These are phyloP conservation scores for Gonium pectorale DNA, from an alignment of 139 green algal species.

Conservation along the genomic window DNA sequence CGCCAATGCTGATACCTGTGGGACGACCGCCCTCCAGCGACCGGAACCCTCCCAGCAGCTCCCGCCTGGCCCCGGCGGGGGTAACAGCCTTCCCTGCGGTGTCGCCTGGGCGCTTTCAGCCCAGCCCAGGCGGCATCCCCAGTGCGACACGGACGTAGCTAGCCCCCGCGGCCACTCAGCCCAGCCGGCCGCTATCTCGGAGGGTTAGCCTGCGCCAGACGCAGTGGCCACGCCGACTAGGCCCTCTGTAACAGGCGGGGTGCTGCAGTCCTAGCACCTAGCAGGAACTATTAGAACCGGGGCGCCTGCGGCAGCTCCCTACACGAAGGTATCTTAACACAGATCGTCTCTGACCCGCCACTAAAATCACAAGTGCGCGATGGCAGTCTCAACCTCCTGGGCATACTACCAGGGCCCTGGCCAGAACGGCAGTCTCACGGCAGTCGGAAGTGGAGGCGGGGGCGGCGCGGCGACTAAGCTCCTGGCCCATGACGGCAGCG, in stretches of 20 bases:
- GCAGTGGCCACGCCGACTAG: too few species aligned
- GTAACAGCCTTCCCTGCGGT: not conserved
- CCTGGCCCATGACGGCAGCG: not conserved
- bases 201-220: too few species aligned
- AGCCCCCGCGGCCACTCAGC: too few species aligned
- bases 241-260: too few species aligned
- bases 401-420: conserved; percentile 3
- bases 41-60: not conserved
- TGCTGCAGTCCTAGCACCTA: too few species aligned
- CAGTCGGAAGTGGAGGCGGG: not conserved
- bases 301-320: too few species aligned
- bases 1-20: conserved; percentile 22
- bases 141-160: too few species aligned
- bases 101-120: conserved; percentile 10
- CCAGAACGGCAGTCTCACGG: conserved; percentile 14
- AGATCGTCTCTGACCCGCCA: too few species aligned
- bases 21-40: not conserved
- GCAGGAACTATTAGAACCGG: too few species aligned
- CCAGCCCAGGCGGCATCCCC: conserved; percentile 30
- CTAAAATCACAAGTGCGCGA: too few species aligned
- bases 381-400: conserved; percentile 30
- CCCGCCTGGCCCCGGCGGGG: not conserved
- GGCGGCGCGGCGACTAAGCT: not conserved
- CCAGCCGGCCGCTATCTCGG: too few species aligned
- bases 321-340: too few species aligned